Evolutionary conservation across 2,329 filamentous ascomycete genomes (phyloP), one percentile per base, ranked within the genome.

Genomic region (Aspergillus caelatus): DNA sequence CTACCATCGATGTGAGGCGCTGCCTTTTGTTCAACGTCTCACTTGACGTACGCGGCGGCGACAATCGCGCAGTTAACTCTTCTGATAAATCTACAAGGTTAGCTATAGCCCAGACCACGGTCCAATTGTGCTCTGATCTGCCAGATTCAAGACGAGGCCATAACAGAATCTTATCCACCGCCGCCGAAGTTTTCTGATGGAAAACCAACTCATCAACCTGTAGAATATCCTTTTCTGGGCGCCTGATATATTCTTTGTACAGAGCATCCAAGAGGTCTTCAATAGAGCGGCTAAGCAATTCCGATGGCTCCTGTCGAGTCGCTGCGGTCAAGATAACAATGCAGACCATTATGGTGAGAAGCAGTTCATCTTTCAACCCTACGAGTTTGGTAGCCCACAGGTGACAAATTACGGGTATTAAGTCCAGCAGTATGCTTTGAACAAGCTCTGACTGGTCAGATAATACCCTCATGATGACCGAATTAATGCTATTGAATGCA

Each of bases 131-230:
- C 57, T 80, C 75, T 32, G 78, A 77, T 65, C 70, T 76, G 57
- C 69, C 23, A 45, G 67, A 72, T 55, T 76, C 76, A 26, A 77
- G 67, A 26, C 77, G 72, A 57, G 79, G 79, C 19, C 76, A 75
- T 62, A 78, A 77, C 34, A 73, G 67, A 28, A 68, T 71, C 26
- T 66, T 62, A n/a, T 79, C 72, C 14, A 85, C 77, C 16, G 77
- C 77, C 23, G 57, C 56, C 10, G 63, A 62, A 53, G 60, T 66
- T 30, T 55, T 62, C 39, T 69, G 66, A 73, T 72, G 81, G 71
- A 91, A 91, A 0, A 83, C 80, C 30, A 97, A 74, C 70, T 97
- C 91, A 64, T 92, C 88, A n/a, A 96, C 79, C 67, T 93, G 90
- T 12, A 98, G 82, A 43, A 89, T 86, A 55, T 91, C 89, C 63